A percentile compares a stretch with the other conserved stretches of the same genome.
These are phyloP conservation scores for Chenopodium berlandieri DNA, from an alignment of 148 eudicot species.

Conservation along the genomic window DNA sequence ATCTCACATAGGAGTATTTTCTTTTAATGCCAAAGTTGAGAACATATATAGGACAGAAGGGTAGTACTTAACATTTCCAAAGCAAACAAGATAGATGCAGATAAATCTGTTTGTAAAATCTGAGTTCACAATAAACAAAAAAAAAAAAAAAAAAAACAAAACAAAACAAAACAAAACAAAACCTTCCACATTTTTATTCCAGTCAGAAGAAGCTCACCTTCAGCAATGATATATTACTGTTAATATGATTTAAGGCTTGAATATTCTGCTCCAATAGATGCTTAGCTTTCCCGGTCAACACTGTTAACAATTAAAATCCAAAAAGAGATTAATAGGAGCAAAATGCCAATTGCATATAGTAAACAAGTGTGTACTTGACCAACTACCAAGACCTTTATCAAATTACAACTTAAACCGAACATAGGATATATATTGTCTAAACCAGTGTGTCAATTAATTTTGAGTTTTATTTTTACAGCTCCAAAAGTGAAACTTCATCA, in stretches of 20 bases:
- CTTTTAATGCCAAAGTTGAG: neutral
- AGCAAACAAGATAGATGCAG: neutral
- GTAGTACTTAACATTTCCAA: neutral
- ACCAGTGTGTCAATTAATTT: neutral
- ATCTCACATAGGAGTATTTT: no score
- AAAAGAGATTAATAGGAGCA: slow-evolving; percentile 8
- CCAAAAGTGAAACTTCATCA: neutral
- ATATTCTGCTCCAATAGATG: slow-evolving; percentile 64
- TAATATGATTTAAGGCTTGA: slow-evolving; percentile 51
- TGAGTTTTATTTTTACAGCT: neutral
- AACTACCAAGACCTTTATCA: neutral
- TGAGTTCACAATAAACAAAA: neutral
- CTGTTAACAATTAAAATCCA: slow-evolving; percentile 35
- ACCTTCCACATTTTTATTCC: neutral
- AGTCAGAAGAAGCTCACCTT: slow-evolving; percentile 44
- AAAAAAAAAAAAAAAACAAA: no score
- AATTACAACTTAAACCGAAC: neutral
- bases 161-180: no score
- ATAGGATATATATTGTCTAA: neutral
- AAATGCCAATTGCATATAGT: neutral
- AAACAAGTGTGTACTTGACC: neutral
- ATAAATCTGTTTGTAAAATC: neutral
- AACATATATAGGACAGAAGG: neutral
- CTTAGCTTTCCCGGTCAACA: slow-evolving; percentile 48
- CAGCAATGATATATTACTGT: slow-evolving; percentile 48